Evolutionary conservation across 2,329 filamentous ascomycete species (phyloP), one percentile per base, ranked within the genome.

Genomic region (Samsoniella hepiali): DNA sequence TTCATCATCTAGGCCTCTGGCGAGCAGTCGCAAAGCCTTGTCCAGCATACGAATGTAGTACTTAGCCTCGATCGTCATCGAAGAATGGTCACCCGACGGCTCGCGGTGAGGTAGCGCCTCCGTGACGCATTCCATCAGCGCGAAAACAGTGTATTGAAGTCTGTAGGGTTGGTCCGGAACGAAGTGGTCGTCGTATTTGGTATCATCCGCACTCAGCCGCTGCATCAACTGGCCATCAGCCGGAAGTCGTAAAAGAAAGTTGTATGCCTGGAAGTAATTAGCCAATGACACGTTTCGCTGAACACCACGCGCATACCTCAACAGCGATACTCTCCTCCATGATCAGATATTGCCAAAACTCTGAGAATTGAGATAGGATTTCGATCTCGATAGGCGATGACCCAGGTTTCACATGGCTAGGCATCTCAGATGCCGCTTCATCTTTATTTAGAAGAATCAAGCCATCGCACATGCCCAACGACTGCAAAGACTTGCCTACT

Each of bases 331-430:
- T 81, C 64, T 93, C 88, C 51, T 91, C 84, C 77, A 93, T 84
- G 67, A 87, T 86, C 61, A 98, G 81, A 70, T 94, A 90, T 50
- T 86, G 84, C 82, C 95, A 97, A 31, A 99, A 77, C 65, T 94
- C 88, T 61, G 91, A 84, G 70, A 97, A 96, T 73, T 96, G 91
- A 63, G 87, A 83, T 68, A 95, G 79, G 29, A 98, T 88, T 69
- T 94, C 91, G 13, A 85, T 82, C 72, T 98, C 92, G 3, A 98
- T 82, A 42, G 78, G 83, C 66, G 79, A 87, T 54, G 79, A 84
- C 57, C 78, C 85, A 58, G 76, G 81, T 65, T 79, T 80, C 59
- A 82, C 76, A 36, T 79, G 71, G 66, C 78, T 68, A 32, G 81
- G 72, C 63, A 79, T 74, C 3, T 77, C 74, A 9, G 77, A 72